Evolutionary conservation across 345 rosid genomes (phyloP).

Genomic region (Conringia planisiliqua): DNA sequence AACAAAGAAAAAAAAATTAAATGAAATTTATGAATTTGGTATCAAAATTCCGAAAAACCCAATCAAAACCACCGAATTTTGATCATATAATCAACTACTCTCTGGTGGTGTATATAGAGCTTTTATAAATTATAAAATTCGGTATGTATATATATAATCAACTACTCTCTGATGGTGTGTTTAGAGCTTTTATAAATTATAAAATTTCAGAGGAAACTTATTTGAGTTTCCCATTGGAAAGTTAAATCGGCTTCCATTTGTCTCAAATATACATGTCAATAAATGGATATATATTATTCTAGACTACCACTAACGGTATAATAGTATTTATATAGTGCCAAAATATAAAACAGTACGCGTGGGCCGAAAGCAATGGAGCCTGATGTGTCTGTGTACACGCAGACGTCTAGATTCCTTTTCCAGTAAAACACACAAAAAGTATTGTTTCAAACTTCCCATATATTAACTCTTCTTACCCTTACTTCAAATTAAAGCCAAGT

Average conservation of each 20-base stretch:
- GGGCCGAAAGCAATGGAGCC: slow-evolving; percentile 24
- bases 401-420: slow-evolving; percentile 19
- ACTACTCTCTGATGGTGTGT: not conserved
- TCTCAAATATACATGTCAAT: no score
- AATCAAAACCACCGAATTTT: no score
- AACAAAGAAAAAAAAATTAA: no score
- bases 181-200: not conserved
- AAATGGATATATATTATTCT: not conserved
- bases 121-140: no score
- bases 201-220: not conserved
- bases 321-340: not conserved
- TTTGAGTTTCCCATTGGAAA: not conserved
- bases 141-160: no score
- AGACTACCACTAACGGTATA: not conserved
- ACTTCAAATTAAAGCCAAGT: not conserved
- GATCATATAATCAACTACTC: not conserved
- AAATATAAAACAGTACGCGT: slow-evolving; percentile 7
- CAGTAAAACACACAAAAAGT: slow-evolving; percentile 15
- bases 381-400: slow-evolving; percentile 23
- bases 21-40: no score
- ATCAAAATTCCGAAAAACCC: no score
- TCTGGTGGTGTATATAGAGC: no score
- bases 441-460: not conserved
- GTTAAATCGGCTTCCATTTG: not conserved
- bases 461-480: not conserved